Base-by-base conservation (phyloP, 1,139 yeast genomes). In the Ashbya aceris region DNA sequence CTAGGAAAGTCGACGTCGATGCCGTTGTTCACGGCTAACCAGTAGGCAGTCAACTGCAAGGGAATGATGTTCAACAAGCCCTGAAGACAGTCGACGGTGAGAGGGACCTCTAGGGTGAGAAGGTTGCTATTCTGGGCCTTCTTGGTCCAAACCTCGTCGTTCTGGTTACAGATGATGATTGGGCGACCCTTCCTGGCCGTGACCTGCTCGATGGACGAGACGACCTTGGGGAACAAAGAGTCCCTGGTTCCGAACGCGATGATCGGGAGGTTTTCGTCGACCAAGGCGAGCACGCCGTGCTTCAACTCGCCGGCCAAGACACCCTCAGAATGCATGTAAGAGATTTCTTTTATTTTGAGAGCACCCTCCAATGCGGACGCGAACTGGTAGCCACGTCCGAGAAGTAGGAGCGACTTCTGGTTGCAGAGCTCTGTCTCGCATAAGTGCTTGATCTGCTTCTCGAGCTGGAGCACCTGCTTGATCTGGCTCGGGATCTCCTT, bases 311-410 rank as follows among this genome's bases (percentile, higher is more conserved):
- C 99, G 26, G 99, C 98, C 53, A 91, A 78, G 41, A 93, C 96
- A 71, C 98, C 99, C 70, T 93, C 99, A 26, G 97, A 86, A 65
- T 93, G 99, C 89, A 91, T 93, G 66, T 93, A 93, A 5, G 97
- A 89, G 50, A 93, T 93, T 68, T 93, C 99, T 69, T 93, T 93
- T 63, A 93, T 91, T 70, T 93, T 93, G 58, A 93, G 76, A 7
- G 99, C 98, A 59, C 98, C 98, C 68, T 93, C 99, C 57, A 93
- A 74, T 11, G 98, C 97, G 51, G 96, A 82, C 14, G 99, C 98
- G 66, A 76, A 82, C 69, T 93, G 98, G 69, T 85, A 89, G 43
- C 99, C 99, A 69, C 99, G 83, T 49, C 99, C 99, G 51, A 93
- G 76, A 55, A 93, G 74, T 57, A 93, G 73, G 60, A 93, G 73